Base-by-base conservation (phyloP, 306 rosid species). In the Dryas alaskensis region DNA sequence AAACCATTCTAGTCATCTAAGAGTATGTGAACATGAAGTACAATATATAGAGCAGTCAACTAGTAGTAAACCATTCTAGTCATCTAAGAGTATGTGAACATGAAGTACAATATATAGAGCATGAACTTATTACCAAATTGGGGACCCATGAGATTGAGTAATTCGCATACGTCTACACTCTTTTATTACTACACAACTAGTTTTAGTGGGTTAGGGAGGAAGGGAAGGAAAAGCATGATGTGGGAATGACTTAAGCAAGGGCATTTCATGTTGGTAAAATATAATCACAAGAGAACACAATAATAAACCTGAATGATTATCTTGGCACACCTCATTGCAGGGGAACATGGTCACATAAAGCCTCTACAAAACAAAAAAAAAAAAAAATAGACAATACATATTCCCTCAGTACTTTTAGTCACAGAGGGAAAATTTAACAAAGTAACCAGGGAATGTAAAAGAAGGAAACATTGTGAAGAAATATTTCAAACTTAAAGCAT, bases 261-360 rank as follows among this genome's bases (percentile, higher is more conserved):
- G 7, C 19, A 58, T 14, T 12, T 13, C 37, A 72, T 37, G 12
- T 22, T 51, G 0, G 10, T 40, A 64, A 12, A n/a, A 7, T 12
- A 79, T 13, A 14, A 42, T 45, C 47, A 73, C 76, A 39, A 64
- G 42, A 61, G 19, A 49, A 77, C 80, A 45, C 3, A 72, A 19
- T 12, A 68, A 74, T 54, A 14, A 55, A 94, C 98, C 98, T 92
- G 98, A 86, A 94, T 88, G 55, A 91, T 94, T 72, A 91, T 88
- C 87, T 94, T 94, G 39, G 98, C 93, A 64, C 96, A 93, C 19
- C 85, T 93, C 97, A 65, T 91, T 91, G 89, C 93, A 93, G 42
- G 92, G 96, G 84, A 89, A 91, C 96, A 89, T 91, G 81, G 92
- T 91, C 81, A 88, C 94, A 25, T 88, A 88, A 47, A 89, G 85